Percentiles rank a stretch among this genome's conserved stretches.
phyloP scores from a whole-genome alignment of 2,329 filamentous ascomycete species.

The Talaromyces sp. region DNA sequence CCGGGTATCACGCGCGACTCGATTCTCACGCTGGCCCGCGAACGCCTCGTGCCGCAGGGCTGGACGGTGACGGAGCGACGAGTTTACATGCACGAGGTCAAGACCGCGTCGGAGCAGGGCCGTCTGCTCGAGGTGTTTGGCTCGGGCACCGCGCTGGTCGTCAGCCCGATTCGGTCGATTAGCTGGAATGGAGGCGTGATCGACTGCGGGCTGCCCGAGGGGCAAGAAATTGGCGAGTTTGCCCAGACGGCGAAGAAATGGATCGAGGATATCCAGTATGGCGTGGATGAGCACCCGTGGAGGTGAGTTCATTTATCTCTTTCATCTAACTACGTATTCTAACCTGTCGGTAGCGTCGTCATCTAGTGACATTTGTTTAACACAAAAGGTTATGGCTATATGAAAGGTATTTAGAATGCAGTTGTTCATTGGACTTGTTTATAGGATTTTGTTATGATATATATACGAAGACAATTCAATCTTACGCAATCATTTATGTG shows the following conservation, averaged over 20 bases:
- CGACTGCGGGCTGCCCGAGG: slow-evolving; percentile 72
- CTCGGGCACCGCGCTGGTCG: slow-evolving; percentile 87
- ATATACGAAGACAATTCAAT: background rate
- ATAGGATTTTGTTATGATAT: too few relatives aligned
- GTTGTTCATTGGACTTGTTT: background rate
- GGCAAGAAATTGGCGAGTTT: slow-evolving; percentile 82
- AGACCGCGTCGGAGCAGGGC: slow-evolving; percentile 77
- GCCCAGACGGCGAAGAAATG: slow-evolving; percentile 85
- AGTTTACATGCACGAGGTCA: slow-evolving; percentile 82
- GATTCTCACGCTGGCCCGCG: slow-evolving; percentile 76
- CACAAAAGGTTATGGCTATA: background rate
- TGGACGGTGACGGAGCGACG: slow-evolving; percentile 87
- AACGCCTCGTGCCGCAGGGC: slow-evolving; percentile 75
- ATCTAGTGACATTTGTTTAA: background rate
- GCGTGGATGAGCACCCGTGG: slow-evolving; percentile 87
- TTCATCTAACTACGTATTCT: background rate
- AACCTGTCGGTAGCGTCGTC: background rate
- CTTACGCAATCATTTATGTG: background rate
- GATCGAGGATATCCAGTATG: slow-evolving; percentile 95
- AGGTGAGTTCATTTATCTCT: slow-evolving; percentile 51
- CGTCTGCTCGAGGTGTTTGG: slow-evolving; percentile 90
- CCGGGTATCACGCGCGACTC: slow-evolving; percentile 93
- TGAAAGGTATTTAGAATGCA: background rate
- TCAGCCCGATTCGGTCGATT: slow-evolving; percentile 83
- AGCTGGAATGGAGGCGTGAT: slow-evolving; percentile 79